Evolutionary conservation across 164 flowering plant genomes (phyloP).

Genomic region (Umbellularia californica): DNA sequence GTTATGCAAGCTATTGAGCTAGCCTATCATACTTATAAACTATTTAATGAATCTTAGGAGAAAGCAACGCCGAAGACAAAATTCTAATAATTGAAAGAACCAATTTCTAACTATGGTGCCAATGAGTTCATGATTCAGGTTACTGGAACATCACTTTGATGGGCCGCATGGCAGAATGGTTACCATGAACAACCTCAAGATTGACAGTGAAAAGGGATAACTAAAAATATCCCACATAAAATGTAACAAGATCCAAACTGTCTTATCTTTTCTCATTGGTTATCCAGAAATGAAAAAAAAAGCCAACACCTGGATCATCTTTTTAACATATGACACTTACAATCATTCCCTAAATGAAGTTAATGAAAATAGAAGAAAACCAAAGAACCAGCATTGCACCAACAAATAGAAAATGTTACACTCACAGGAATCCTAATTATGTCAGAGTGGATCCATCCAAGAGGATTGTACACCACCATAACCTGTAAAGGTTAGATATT

Average conservation of each 20-base stretch:
- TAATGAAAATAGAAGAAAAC: not conserved
- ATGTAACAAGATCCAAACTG: not conserved
- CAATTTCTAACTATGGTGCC: too few species aligned
- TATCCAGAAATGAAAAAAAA: not conserved
- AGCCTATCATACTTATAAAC: too few species aligned
- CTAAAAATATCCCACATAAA: not conserved
- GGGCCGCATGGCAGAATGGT: not conserved
- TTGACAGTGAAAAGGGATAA: not conserved
- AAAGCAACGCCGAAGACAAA: too few species aligned
- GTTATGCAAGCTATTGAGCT: too few species aligned
- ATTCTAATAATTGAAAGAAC: too few species aligned
- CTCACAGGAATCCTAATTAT: slow-evolving; percentile 74
- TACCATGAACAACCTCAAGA: not conserved
- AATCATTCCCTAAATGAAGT: not conserved
- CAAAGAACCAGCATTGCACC: not conserved
- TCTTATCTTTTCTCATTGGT: too few species aligned
- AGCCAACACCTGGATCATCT: not conserved
- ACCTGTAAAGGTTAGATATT: slow-evolving; percentile 39
- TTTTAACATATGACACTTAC: not conserved
- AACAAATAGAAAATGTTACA: slow-evolving; percentile 2
- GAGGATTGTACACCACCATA: slow-evolving; percentile 81
- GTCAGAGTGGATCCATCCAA: slow-evolving; percentile 79
- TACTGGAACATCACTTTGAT: too few species aligned
- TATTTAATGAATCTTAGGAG: too few species aligned
- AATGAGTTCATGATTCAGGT: too few species aligned